Evolutionary conservation across 176 grass and related monocot species (phyloP), one percentile per base, ranked within the genome.

Genomic region (Aegilops longissima): DNA sequence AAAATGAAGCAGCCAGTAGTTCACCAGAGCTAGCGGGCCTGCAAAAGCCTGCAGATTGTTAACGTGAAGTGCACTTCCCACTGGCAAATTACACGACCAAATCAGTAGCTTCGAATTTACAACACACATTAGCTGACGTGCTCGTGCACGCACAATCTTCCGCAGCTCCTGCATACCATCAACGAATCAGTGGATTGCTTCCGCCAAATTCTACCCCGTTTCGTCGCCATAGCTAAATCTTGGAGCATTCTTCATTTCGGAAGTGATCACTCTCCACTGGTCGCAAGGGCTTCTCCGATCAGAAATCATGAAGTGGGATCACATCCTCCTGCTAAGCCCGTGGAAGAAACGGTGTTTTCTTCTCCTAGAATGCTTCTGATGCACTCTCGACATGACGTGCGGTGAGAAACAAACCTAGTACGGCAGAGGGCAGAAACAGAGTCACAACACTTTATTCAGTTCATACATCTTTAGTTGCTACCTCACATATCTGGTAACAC

Each of bases 261-360:
- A 86, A 74, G 9, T 9, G 12, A 87, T 66, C 40, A 4, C 24
- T 76, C 14, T 20, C 40, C 4, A 9, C 21, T 49, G 14, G 30
- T 8, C 11, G 66, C 20, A 67, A 67, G 47, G 34, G 16, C 30
- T 31, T 29, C 33, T 54, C 65, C 40, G 69, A 14, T 76, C 64
- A 8, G 5, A 58, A 75, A 36, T 47, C 25, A 66, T 7, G 25
- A 35, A 4, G 9, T 12, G 3, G 35, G 12, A 47, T 90, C 73
- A 90, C 67, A 51, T 34, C 63, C 89, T 89, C 92, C 86, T 95
- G 81, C 82, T 92, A 71, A 98, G 95, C 63, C 93, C 95, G 87
- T 98, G 95, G 74, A 98, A 98, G 64, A 98, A 93, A 6, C 93
- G 83, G 72, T 98, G 93, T 78, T 95, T 95, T 73, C 90, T 95